A percentile compares a stretch with the other conserved stretches of the same genome.
Conservation (phyloP, 306 rosid genomes). For the Datisca glomerata region DNA sequence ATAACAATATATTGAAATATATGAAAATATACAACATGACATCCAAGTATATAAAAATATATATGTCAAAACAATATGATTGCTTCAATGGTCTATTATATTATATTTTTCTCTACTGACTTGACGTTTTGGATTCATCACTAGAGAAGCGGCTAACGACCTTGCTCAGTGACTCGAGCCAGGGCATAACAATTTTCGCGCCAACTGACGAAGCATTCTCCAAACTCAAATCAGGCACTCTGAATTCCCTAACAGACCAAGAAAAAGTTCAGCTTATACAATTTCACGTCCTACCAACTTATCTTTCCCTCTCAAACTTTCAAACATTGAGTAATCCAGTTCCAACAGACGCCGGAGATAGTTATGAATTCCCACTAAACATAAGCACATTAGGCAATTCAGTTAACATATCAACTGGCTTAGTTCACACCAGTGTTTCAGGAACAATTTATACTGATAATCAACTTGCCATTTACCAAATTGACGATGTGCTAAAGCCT, state of each 20-base stretch:
- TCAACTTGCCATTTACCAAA: constrained; percentile 38
- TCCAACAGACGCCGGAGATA: constrained; percentile 54
- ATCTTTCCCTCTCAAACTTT: constrained; percentile 31
- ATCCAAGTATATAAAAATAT: too few species aligned
- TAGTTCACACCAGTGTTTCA: constrained; percentile 46
- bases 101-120: too few species aligned
- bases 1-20: too few species aligned
- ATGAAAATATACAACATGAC: too few species aligned
- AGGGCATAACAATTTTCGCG: constrained; percentile 46
- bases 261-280: constrained; percentile 51
- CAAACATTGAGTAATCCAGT: constrained; percentile 67
- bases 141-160: constrained; percentile 43
- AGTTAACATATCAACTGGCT: constrained; percentile 54
- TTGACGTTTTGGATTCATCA: too few species aligned
- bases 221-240: constrained; percentile 48
- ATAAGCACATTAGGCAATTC: constrained; percentile 33
- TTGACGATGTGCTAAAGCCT: constrained; percentile 58
- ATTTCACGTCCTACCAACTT: constrained; percentile 44
- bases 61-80: too few species aligned
- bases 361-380: constrained; percentile 36
- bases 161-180: constrained; percentile 36
- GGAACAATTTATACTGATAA: constrained; percentile 42
- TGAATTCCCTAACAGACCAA: constrained; percentile 38
- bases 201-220: constrained; percentile 56
- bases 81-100: too few species aligned